phyloP scores from a whole-genome alignment of 441 rosid species.

The Brassica balearica region DNA sequence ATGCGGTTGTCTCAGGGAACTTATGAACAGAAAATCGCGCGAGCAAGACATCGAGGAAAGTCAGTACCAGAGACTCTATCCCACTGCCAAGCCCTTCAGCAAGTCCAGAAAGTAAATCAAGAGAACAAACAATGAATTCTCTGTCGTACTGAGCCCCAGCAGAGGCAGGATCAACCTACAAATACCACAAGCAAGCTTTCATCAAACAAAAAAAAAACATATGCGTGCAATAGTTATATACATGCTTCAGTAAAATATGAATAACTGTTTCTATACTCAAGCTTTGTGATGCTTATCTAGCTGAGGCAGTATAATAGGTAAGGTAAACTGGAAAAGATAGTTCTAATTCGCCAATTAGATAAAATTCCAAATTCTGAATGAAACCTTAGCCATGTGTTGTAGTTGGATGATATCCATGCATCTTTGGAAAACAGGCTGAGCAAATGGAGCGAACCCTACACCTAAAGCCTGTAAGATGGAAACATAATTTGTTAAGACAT shows the following conservation, averaged over 20 bases:
- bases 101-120: conserved; percentile 98
- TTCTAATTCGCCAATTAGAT: conserved; percentile 11
- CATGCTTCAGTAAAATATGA: conserved; percentile 16
- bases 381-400: conserved; percentile 71
- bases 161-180: conserved; percentile 80
- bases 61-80: conserved; percentile 90
- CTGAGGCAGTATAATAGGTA: conserved; percentile 12
- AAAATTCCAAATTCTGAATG: conserved; percentile 20
- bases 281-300: conserved; percentile 18
- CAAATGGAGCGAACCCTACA: conserved; percentile 85
- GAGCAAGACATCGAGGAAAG: conserved; percentile 17
- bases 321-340: conserved; percentile 18
- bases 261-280: conserved; percentile 18
- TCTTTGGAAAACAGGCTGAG: conserved; percentile 94
- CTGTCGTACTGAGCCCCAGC: conserved; percentile 88
- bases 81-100: conserved; percentile 93
- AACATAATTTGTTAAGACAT: conserved; percentile 31
- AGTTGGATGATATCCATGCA: conserved; percentile 80
- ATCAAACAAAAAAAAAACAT: conserved; percentile 13
- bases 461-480: conserved; percentile 84
- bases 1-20: not conserved
- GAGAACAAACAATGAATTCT: conserved; percentile 91
- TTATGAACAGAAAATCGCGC: not conserved
- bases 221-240: conserved; percentile 1
- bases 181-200: conserved; percentile 31